Conservation (phyloP, 164 flowering plant species). For the Nymphaea colorata region DNA sequence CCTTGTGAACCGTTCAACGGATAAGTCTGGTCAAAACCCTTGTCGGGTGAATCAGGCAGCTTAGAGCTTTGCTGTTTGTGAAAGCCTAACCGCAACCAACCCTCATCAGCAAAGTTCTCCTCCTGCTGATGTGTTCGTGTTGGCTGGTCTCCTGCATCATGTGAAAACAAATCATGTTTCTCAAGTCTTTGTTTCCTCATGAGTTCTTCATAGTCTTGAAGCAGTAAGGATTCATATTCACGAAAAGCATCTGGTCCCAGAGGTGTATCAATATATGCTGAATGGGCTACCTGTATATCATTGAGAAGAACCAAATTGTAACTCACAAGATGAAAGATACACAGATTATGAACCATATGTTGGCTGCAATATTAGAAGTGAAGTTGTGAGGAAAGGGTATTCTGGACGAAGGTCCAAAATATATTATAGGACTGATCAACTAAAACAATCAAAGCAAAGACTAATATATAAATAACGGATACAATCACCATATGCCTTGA, state of each 20-base stretch:
- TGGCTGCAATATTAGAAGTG: too few relatives aligned
- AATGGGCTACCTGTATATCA: conserved; percentile 57
- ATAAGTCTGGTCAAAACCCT: conserved; percentile 16
- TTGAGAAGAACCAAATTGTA: not conserved
- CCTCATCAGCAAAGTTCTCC: conserved; percentile 38
- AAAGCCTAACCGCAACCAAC: conserved; percentile 36
- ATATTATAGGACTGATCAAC: too few relatives aligned
- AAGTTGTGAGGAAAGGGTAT: too few relatives aligned
- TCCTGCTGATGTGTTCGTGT: not conserved
- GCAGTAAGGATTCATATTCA: conserved; percentile 82
- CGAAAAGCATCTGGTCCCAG: conserved; percentile 93
- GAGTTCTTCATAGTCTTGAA: conserved; percentile 90
- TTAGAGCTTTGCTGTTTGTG: not conserved
- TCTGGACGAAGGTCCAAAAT: too few relatives aligned
- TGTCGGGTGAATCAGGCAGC: conserved; percentile 16
- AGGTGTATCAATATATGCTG: conserved; percentile 84
- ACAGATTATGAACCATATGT: not conserved
- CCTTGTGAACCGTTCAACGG: conserved; percentile 13
- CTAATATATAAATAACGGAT: too few relatives aligned
- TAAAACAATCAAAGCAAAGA: too few relatives aligned
- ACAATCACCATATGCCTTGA: too few relatives aligned
- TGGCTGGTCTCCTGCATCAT: not conserved
- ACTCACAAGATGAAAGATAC: not conserved
- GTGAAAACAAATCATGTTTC: conserved; percentile 6
- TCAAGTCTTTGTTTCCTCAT: conserved; percentile 31